These are phyloP conservation scores for Vachellia pachyceras DNA, from an alignment of 306 rosid species.

Conservation along the genomic window DNA sequence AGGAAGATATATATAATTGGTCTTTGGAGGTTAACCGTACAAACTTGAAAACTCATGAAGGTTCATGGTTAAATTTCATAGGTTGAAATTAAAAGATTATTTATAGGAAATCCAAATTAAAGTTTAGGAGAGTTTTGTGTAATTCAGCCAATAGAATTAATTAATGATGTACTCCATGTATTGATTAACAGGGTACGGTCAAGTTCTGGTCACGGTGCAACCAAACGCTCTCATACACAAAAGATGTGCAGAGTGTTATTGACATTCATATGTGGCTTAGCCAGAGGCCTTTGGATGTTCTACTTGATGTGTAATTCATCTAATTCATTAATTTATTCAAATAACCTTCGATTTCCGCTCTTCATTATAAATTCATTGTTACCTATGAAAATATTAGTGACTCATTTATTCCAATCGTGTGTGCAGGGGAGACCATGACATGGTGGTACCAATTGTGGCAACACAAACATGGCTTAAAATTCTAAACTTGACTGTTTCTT, in stretches of 20 bases:
- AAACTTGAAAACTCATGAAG: too few relatives aligned
- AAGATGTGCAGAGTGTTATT: slow-evolving; percentile 29
- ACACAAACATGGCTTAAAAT: slow-evolving; percentile 16
- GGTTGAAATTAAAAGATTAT: too few relatives aligned
- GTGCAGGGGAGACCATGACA: slow-evolving; percentile 25
- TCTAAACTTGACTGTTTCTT: slow-evolving; percentile 35
- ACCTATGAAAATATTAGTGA: neutral
- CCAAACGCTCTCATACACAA: slow-evolving; percentile 20
- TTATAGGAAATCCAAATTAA: too few relatives aligned
- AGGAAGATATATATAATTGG: too few relatives aligned
- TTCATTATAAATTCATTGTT: neutral
- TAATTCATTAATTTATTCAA: neutral
- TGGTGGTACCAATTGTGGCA: slow-evolving; percentile 32
- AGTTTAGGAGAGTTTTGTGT: too few relatives aligned
- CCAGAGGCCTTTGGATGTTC: neutral
- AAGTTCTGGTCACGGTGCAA: slow-evolving; percentile 30
- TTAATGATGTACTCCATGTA: neutral
- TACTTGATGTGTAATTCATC: slow-evolving; percentile 21
- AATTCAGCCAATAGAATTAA: too few relatives aligned
- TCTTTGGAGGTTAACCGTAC: too few relatives aligned
- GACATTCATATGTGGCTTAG: slow-evolving; percentile 35
- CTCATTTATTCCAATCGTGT: neutral
- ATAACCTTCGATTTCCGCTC: neutral
- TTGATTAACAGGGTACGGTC: slow-evolving; percentile 4
- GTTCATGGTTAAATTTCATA: too few relatives aligned